These are phyloP conservation scores for Murraya paniculata DNA, from an alignment of 345 rosid genomes.

Conservation along the genomic window DNA sequence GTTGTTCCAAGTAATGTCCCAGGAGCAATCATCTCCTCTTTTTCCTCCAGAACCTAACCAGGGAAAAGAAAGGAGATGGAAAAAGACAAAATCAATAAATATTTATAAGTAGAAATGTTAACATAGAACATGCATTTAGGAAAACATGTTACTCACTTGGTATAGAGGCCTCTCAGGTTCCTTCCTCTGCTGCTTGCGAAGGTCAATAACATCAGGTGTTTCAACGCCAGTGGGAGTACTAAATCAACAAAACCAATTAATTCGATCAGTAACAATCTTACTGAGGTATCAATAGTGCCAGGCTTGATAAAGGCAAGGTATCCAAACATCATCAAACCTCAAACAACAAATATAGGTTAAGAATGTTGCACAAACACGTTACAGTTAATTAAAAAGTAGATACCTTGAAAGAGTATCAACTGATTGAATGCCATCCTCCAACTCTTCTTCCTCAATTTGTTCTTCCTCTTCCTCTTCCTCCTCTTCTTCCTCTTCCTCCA, in stretches of 20 bases:
- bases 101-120: not conserved
- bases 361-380: not conserved
- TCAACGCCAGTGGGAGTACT: slow-evolving; percentile 99
- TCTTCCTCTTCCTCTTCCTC: slow-evolving; percentile 83
- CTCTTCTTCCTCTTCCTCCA: slow-evolving; percentile 91
- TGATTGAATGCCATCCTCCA: slow-evolving; percentile 86
- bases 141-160: slow-evolving; percentile 51
- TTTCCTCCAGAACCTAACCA: slow-evolving; percentile 80
- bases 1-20: slow-evolving; percentile 92
- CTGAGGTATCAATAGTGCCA: not conserved
- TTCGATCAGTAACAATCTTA: slow-evolving; percentile 1
- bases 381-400: not conserved
- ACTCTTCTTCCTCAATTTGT: slow-evolving; percentile 83
- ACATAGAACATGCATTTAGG: not conserved
- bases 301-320: not conserved
- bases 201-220: slow-evolving; percentile 99
- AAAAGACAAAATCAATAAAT: not conserved
- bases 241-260: slow-evolving; percentile 12
- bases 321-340: not conserved
- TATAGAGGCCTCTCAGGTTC: slow-evolving; percentile 92
- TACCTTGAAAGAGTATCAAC: slow-evolving; percentile 98
- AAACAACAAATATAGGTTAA: not conserved
- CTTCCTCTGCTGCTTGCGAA: slow-evolving; percentile 98
- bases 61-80: not conserved
- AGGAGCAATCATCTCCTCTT: slow-evolving; percentile 75